Evolutionary conservation across 2,329 filamentous ascomycete species (phyloP).

Genomic region (Neoarthrinium moseri): DNA sequence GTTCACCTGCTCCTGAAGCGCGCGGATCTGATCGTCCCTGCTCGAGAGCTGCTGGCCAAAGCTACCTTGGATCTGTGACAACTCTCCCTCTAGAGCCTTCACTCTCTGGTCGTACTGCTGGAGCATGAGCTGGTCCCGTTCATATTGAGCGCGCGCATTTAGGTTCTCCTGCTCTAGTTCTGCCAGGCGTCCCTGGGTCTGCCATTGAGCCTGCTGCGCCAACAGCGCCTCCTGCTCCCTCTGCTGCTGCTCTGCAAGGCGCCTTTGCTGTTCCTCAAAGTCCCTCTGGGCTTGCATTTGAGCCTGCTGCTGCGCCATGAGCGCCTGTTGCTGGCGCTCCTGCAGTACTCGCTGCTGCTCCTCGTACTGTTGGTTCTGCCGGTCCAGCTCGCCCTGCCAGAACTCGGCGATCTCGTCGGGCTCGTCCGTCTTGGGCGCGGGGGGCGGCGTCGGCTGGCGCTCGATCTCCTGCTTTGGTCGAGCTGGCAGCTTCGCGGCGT

Average conservation of each 20-base stretch:
- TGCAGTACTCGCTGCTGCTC: slow-evolving; percentile 88
- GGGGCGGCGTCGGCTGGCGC: slow-evolving; percentile 67
- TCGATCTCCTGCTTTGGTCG: slow-evolving; percentile 75
- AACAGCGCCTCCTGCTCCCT: slow-evolving; percentile 87
- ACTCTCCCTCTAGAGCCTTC: slow-evolving; percentile 86
- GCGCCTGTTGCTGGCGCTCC: slow-evolving; percentile 79
- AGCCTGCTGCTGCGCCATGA: slow-evolving; percentile 77
- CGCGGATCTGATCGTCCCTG: slow-evolving; percentile 90
- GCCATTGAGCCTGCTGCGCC: slow-evolving; percentile 85
- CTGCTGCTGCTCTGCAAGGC: slow-evolving; percentile 84
- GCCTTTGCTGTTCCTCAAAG: slow-evolving; percentile 94
- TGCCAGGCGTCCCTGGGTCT: slow-evolving; percentile 92
- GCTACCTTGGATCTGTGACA: slow-evolving; percentile 78
- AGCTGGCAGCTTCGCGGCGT: slow-evolving; percentile 77
- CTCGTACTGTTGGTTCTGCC: slow-evolving; percentile 92
- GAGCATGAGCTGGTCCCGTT: slow-evolving; percentile 94
- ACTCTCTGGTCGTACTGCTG: slow-evolving; percentile 95
- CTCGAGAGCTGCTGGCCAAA: slow-evolving; percentile 82
- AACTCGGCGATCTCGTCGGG: slow-evolving; percentile 96
- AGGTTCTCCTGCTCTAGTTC: slow-evolving; percentile 95
- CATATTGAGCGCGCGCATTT: slow-evolving; percentile 90
- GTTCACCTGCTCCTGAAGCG: slow-evolving; percentile 94
- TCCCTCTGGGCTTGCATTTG: slow-evolving; percentile 84
- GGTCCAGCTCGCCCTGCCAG: slow-evolving; percentile 89
- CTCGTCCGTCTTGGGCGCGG: slow-evolving; percentile 68